Base-by-base conservation (phyloP, 1,284 basidiomycete species). In the Cryptococcus hybrid region DNA sequence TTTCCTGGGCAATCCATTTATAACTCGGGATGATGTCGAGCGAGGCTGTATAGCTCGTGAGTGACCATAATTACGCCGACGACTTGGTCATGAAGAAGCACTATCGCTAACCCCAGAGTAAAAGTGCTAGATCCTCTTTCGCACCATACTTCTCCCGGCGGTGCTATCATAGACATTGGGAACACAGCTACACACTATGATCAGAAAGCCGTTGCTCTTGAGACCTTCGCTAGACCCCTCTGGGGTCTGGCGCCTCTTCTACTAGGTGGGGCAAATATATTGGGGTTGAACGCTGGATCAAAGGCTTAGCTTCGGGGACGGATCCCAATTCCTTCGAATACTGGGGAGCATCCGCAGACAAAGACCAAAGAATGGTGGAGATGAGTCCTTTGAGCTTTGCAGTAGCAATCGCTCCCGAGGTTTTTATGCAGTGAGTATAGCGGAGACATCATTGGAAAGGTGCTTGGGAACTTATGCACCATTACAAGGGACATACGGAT, bases 331-430 rank as follows among this genome's bases (percentile, higher is more conserved):
- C 82, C 55, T 78, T 80, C 2, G 88, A 89, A 75, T 89, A 87
- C 73, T 90, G 88, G 88, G 88, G 87, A 2, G 77, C 82, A 52
- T 88, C 88, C 80, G 81, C 83, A 55, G 83, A 87, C 66, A 87
- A 85, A 72, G 88, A 89, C 70, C 88, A 90, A 74, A 76, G 88
- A 34, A 90, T 90, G 88, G 88, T 89, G 0, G 88, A 89, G 72
- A 89, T 88, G 78, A 86, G 85, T 57, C 85, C 88, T 4, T 85
- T 89, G 62, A 87, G 87, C 1, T 89, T 86, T 71, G 80, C 86
- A 0, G 80, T 90, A 47, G 82, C 86, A 7, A 82, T 88, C 12
- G 85, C 85, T 2, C 82, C 82, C 39, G 84, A 88, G 60, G 79
- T 84, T 43, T 89, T 35, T 88, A 85, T 84, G 82, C 87, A 15